Base-by-base conservation (phyloP, 2,329 filamentous ascomycete species). In the Aspergillus neoniger region DNA sequence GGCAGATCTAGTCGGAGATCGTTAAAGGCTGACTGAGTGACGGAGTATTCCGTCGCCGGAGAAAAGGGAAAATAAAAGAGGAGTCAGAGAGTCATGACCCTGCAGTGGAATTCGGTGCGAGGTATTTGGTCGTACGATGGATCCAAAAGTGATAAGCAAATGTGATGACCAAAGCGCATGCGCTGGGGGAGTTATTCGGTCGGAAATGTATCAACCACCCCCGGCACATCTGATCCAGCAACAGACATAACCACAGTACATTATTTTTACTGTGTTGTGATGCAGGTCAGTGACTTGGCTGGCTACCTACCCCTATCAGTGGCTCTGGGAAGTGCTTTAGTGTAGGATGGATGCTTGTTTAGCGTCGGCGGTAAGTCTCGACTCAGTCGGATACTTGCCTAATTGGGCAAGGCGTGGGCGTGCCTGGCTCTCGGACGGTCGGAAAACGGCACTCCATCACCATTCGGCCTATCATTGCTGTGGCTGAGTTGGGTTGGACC, bases 401-500 rank as follows among this genome's bases (percentile, higher is more conserved):
- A 12, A 15, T 30, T 23, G 15, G 52, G 52, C 41, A 55, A 44
- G 52, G 52, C 17, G 52, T 39, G 52, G 52, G 38, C 28, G 52
- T 53, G 51, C 51, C 38, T 55, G n/a, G 21, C 38, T 6, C 39
- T 44, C 41, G 47, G 47, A 30, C 47, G 47, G 47, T 50, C 47
- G 47, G 28, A 50, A 19, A 50, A 50, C 47, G 47, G 47, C 47
- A 50, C 47, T 32, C 47, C 15, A 32, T 32, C 47, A 28, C n/a
- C 47, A 50, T 50, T 30, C 47, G 47, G 47, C 47, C 47, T 50
- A 50, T 50, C 47, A 32, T 39, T 52, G 19, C 43, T 53, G 57
- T 59, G 57, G 57, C 51, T 53, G 51, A 59, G 57, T 43, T 44
- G 30, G 32, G 21, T 47, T 60, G 52, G 25, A 6, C 58, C 52